phyloP scores from a whole-genome alignment of 2,329 filamentous ascomycete genomes.

The Diaporthe vexans region DNA sequence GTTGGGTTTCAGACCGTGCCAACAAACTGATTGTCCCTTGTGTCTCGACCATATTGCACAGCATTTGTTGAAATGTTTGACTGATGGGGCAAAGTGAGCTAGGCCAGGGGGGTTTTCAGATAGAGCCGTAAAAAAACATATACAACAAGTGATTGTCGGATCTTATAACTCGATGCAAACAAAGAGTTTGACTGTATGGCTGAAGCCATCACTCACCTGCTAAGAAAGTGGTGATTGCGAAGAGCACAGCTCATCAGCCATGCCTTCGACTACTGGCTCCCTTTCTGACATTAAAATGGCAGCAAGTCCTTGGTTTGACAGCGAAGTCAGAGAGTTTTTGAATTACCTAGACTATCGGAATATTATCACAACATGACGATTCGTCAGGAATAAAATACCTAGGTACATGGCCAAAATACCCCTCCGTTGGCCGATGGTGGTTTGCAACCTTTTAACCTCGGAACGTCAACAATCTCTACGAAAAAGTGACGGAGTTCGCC shows the following conservation, averaged over 20 bases:
- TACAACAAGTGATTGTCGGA: too few species aligned
- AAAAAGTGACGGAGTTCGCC: background rate
- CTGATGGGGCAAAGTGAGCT: too few species aligned
- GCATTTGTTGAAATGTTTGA: background rate
- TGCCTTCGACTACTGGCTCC: background rate
- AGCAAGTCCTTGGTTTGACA: too few species aligned
- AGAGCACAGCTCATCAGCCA: background rate
- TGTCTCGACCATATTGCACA: background rate
- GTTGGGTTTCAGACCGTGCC: background rate
- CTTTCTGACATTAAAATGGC: background rate
- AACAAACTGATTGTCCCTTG: background rate
- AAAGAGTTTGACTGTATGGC: background rate
- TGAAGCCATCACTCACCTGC: background rate
- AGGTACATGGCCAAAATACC: too few species aligned
- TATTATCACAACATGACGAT: background rate
- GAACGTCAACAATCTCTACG: background rate
- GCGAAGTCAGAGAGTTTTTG: accelerated
- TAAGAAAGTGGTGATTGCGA: background rate
- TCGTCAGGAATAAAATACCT: background rate
- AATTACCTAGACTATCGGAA: accelerated
- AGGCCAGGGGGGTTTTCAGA: background rate
- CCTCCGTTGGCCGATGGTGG: too few species aligned
- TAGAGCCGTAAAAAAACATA: background rate
- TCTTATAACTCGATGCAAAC: too few species aligned
- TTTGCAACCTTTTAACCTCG: background rate